Conservation (phyloP, 306 rosid genomes). For the Vachellia collinsii region DNA sequence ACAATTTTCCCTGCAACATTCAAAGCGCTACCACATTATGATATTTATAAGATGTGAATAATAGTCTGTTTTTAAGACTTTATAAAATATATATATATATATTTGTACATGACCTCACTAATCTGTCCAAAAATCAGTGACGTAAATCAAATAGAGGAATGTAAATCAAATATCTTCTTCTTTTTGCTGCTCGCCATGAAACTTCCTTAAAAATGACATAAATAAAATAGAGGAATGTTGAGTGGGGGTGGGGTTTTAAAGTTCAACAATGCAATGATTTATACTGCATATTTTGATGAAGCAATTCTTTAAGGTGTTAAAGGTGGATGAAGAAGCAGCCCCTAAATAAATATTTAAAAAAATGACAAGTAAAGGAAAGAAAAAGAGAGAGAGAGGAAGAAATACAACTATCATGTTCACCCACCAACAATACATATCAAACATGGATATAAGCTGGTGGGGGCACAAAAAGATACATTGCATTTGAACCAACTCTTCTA, state of each 20-base stretch:
- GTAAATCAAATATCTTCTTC: no score
- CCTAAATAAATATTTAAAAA: not conserved
- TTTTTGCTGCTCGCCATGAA: no score
- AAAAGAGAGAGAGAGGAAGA: constrained; percentile 1
- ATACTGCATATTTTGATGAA: constrained; percentile 11
- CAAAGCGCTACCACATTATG: no score
- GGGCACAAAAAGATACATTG: constrained; percentile 20
- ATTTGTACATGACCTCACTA: no score
- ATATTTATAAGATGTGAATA: no score
- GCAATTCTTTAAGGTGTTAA: constrained; percentile 19
- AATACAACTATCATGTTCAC: constrained; percentile 20
- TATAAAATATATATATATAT: no score
- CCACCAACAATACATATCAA: constrained; percentile 29
- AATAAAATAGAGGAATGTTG: not conserved
- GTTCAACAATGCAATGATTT: constrained; percentile 26
- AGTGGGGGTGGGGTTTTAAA: constrained; percentile 2
- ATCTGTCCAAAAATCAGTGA: no score
- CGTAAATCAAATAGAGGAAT: no score
- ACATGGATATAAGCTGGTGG: not conserved
- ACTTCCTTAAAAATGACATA: no score
- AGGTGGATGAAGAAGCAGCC: not conserved
- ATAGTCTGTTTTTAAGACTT: no score
- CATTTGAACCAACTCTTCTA: not conserved
- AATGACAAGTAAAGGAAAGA: not conserved
- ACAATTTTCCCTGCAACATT: no score